A percentile compares a stretch with the other conserved stretches of the same genome.
phyloP scores from a whole-genome alignment of 2,329 filamentous ascomycete genomes.

The Nemania serpens region DNA sequence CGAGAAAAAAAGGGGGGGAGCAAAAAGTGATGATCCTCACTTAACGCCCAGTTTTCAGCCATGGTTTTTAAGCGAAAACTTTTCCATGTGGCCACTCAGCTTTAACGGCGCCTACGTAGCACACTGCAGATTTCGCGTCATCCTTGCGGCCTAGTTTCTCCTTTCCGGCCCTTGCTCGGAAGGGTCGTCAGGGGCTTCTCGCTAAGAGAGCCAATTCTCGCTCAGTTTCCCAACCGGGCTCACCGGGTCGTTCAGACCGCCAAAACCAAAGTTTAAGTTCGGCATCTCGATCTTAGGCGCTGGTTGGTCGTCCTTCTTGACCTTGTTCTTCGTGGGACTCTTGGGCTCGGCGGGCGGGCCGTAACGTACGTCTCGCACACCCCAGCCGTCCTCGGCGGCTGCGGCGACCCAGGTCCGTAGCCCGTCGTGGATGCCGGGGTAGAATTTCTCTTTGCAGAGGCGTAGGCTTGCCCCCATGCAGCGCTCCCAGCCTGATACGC shows the following conservation, averaged over 20 bases:
- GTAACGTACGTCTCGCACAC: slow-evolving; percentile 78
- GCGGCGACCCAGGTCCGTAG: slow-evolving; percentile 90
- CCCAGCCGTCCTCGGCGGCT: slow-evolving; percentile 86
- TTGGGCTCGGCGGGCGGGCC: slow-evolving; percentile 58
- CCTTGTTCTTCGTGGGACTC: slow-evolving; percentile 52
- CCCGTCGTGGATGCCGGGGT: slow-evolving; percentile 86
- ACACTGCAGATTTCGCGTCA: not conserved
- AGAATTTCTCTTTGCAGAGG: slow-evolving; percentile 97
- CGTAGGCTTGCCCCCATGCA: slow-evolving; percentile 83
- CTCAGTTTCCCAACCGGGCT: slow-evolving; percentile 29
- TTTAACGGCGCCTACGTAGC: not conserved
- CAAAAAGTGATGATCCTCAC: slow-evolving; percentile 8
- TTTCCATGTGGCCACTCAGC: not conserved
- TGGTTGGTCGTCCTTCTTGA: slow-evolving; percentile 53
- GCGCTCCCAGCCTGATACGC: slow-evolving; percentile 87
- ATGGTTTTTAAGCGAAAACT: slow-evolving; percentile 8
- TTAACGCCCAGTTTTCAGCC: not conserved
- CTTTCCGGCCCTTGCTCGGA: slow-evolving; percentile 3
- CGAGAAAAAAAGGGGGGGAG: slow-evolving; percentile 4
- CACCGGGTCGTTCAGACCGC: slow-evolving; percentile 28
- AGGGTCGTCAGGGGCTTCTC: slow-evolving; percentile 29
- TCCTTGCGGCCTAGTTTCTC: not conserved
- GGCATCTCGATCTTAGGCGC: slow-evolving; percentile 67
- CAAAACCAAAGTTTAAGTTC: slow-evolving; percentile 56
- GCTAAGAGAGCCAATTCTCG: slow-evolving; percentile 42